phyloP scores from a whole-genome alignment of 441 rosid species.

The Euphorbia schlechtendalii region DNA sequence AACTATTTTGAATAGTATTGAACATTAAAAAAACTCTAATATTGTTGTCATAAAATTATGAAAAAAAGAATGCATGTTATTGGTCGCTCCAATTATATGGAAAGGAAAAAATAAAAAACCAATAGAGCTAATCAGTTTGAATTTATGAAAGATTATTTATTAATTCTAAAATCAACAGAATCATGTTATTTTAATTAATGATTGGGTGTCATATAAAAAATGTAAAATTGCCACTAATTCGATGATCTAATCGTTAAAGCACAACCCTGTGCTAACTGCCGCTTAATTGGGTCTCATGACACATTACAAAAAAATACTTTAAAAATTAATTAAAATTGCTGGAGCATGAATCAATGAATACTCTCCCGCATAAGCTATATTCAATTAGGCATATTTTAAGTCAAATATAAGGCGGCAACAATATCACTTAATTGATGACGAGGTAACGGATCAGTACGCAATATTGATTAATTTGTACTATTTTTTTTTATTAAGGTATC shows the following conservation, averaged over 20 bases:
- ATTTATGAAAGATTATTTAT: neutral
- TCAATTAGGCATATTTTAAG: too few relatives aligned
- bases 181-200: too few relatives aligned
- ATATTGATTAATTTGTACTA: too few relatives aligned
- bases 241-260: conserved; percentile 9
- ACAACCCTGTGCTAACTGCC: neutral
- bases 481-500: too few relatives aligned
- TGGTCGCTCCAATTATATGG: neutral
- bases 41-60: too few relatives aligned
- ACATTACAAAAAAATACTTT: neutral
- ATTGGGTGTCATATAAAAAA: neutral
- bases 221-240: neutral
- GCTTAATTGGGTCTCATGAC: conserved; percentile 7
- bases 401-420: too few relatives aligned
- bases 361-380: neutral
- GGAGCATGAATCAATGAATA: too few relatives aligned
- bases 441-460: too few relatives aligned
- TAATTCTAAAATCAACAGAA: neutral
- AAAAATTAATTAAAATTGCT: neutral
- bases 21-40: too few relatives aligned
- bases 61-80: too few relatives aligned
- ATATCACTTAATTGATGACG: too few relatives aligned
- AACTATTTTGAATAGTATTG: too few relatives aligned
- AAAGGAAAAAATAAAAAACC: neutral
- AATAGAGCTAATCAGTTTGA: conserved; percentile 4